Base-by-base conservation (phyloP, 73 alveolate species). In the Urostyla sp. region DNA sequence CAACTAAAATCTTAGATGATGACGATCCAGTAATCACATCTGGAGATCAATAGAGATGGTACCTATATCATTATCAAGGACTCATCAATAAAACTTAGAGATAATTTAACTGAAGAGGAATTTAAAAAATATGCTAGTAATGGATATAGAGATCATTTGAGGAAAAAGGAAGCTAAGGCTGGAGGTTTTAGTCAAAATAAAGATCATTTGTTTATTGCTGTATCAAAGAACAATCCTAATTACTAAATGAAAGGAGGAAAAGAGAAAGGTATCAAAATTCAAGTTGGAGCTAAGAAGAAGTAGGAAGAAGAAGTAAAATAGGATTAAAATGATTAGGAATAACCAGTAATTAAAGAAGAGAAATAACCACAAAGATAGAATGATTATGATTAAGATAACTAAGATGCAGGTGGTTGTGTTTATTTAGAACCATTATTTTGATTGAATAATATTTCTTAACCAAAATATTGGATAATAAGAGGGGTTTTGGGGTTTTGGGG, bases 21-120 rank as follows among this genome's bases (percentile, higher is more conserved):
- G 31, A 74, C 72, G 66, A 53, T 28, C 13, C 85, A 48, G 38
- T 43, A 48, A 63, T 37, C 72, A 84, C 18, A 72, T 58, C 74
- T 84, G 7, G 75, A 38, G 48, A 18, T 69, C 80, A 27, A 74
- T 75, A 36, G 92, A 55, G 75, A 73, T 74, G 5, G 59, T 4
- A 69, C 61, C 0, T 58, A 72, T n/a, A 21, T 84, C 20, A 37
- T 84, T 30, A 84, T 75, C 1, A 84, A 75, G 37, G 88, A 84
- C 67, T 27, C 30, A 20, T 45, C 84, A 0, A 23, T 45, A 1
- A 48, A 44, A 23, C 72, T 57, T 20, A 51, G 87, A 24, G 87
- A 69, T 27, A 6, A 83, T 5, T 67, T 83, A 11, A 83, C 91
- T 24, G 83, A 54, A 36, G 87, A 72, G 75, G 86, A 83, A 46